A percentile compares a stretch with the other conserved stretches of the same genome.
phyloP scores from a whole-genome alignment of 1,284 basidiomycete species.

The Pholiota adiposa region DNA sequence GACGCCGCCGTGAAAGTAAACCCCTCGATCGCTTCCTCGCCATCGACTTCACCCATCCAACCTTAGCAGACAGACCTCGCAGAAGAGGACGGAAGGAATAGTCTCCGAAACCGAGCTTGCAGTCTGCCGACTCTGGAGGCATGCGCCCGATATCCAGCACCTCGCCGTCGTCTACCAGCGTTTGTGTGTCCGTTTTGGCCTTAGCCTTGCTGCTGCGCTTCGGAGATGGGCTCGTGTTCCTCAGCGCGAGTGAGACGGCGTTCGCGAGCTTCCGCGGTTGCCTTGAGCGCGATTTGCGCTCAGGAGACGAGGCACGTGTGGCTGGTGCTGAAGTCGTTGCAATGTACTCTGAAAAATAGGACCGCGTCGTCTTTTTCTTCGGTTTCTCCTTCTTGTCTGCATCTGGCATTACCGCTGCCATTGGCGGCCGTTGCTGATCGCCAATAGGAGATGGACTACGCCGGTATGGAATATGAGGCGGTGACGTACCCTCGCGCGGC shows the following conservation, averaged over 20 bases:
- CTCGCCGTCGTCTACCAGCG: constrained; percentile 6
- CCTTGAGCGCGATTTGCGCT: constrained; percentile 26
- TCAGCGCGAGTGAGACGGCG: constrained; percentile 21
- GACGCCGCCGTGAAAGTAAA: not conserved
- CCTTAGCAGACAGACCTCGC: constrained; percentile 14
- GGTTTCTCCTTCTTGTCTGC: constrained; percentile 13
- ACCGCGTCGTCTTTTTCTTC: constrained; percentile 14
- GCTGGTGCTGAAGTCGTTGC: constrained; percentile 19
- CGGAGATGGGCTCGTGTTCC: constrained; percentile 14
- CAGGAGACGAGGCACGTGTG: constrained; percentile 24
- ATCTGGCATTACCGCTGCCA: not conserved
- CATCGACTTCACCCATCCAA: constrained; percentile 16
- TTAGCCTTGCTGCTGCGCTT: constrained; percentile 7
- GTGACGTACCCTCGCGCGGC: constrained; percentile 17
- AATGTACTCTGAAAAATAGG: constrained; percentile 18
- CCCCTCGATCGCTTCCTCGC: constrained; percentile 13
- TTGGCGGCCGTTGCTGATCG: not conserved
- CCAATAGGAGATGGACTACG: constrained; percentile 4
- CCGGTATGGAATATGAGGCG: constrained; percentile 19
- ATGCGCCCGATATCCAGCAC: constrained; percentile 25
- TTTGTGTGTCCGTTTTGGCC: not conserved
- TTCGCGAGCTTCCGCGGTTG: constrained; percentile 21
- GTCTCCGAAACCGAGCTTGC: constrained; percentile 8
- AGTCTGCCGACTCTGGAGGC: constrained; percentile 10
- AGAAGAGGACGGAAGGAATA: constrained; percentile 9